A percentile compares a stretch with the other conserved stretches of the same genome.
Evolutionary conservation across 108 stramenopile species (phyloP).

Genomic region (Schizochytrium sp.): DNA sequence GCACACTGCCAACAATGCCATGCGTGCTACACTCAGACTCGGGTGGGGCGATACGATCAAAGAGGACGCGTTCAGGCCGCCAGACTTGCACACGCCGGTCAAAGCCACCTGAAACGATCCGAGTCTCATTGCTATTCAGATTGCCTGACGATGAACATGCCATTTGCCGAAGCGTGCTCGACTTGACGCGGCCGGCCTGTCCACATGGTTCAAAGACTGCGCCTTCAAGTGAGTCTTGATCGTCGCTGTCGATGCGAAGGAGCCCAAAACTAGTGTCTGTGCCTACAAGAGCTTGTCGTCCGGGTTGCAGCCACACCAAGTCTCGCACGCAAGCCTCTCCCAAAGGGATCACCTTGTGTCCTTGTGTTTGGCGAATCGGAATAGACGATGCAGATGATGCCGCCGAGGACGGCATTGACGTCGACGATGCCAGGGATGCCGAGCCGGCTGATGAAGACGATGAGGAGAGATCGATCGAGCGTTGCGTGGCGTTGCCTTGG

Average conservation of each 20-base stretch:
- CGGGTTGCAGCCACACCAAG: background rate
- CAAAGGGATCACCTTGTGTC: background rate
- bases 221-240: background rate
- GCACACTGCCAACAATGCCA: background rate
- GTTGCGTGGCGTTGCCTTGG: no score
- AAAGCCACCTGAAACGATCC: background rate
- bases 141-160: background rate
- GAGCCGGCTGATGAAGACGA: no score
- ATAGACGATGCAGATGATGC: no score
- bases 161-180: background rate
- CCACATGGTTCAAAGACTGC: background rate
- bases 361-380: no score
- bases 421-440: no score
- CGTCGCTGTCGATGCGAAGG: background rate
- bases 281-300: background rate
- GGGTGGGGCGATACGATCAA: background rate
- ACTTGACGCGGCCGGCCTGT: background rate
- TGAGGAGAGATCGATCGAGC: no score
- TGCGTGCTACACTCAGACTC: background rate
- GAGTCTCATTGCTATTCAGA: background rate
- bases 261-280: background rate
- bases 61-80: background rate
- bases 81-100: background rate
- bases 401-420: no score
- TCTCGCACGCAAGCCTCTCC: background rate